phyloP scores from a whole-genome alignment of 208 protist species.

The Strigomonas culicis region DNA sequence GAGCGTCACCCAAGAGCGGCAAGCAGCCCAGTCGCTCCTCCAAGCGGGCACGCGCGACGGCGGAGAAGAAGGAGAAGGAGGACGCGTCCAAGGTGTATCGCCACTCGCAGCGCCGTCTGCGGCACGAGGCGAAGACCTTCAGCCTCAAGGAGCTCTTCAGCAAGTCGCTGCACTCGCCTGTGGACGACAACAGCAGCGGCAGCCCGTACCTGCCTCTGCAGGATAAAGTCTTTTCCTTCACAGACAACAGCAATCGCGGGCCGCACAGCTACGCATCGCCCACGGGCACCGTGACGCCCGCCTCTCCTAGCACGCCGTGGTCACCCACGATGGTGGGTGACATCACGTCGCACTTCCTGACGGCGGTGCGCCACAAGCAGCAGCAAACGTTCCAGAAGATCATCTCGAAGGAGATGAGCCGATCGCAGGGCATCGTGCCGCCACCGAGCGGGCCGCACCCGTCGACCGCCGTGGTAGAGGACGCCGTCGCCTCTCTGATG shows the following conservation, averaged over 20 bases:
- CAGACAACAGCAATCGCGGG: not conserved
- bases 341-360: conserved; percentile 78
- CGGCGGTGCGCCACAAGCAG: conserved; percentile 50
- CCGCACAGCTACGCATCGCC: conserved; percentile 7
- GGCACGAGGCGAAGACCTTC: conserved; percentile 54
- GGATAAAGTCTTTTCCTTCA: not conserved
- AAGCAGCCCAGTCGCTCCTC: conserved; percentile 11
- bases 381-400: conserved; percentile 58
- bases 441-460: not conserved
- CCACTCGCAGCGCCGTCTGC: conserved; percentile 60
- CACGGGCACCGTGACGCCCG: conserved; percentile 12
- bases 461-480: not conserved
- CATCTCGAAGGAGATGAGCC: conserved; percentile 49
- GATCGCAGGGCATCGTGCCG: conserved; percentile 31
- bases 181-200: not conserved
- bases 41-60: not conserved
- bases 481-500: conserved; percentile 2
- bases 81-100: conserved; percentile 39
- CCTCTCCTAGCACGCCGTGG: conserved; percentile 45
- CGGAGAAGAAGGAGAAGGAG: conserved; percentile 25
- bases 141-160: conserved; percentile 66
- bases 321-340: conserved; percentile 42
- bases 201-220: not conserved
- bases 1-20: conserved; percentile 3
- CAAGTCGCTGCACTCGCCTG: conserved; percentile 15